A percentile compares a stretch with the other conserved stretches of the same genome.
phyloP scores from a whole-genome alignment of 345 rosid genomes.

The Citrus inodora region DNA sequence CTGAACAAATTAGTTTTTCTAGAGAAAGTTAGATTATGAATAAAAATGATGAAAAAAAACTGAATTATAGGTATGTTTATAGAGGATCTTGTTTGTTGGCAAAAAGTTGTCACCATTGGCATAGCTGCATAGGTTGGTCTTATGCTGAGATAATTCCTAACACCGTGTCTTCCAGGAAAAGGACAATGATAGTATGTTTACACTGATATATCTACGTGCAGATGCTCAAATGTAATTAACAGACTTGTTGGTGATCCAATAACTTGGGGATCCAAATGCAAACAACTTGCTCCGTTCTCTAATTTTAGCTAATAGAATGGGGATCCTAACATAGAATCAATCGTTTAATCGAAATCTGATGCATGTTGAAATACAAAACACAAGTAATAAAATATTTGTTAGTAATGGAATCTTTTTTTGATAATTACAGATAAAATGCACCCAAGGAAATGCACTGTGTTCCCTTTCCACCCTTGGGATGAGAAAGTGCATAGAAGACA shows the following conservation, averaged over 20 bases:
- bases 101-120: too few relatives aligned
- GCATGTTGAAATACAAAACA: too few relatives aligned
- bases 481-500: conserved; percentile 39
- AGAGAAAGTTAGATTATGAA: background rate
- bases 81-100: background rate
- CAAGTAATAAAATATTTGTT: background rate
- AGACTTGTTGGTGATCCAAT: too few relatives aligned
- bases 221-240: too few relatives aligned
- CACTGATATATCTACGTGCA: too few relatives aligned
- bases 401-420: background rate
- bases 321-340: background rate
- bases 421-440: conserved; percentile 39
- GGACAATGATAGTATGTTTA: background rate
- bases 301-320: background rate
- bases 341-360: background rate
- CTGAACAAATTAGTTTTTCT: background rate
- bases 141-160: background rate
- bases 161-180: background rate
- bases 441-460: conserved; percentile 66
- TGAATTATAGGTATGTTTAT: background rate
- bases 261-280: too few relatives aligned
- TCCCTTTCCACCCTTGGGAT: conserved; percentile 65
- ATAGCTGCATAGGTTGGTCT: background rate
- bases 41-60: too few relatives aligned
- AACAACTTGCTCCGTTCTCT: too few relatives aligned